Conservation (phyloP, 192 early-diverging fungal genomes). For the Linnemannia hyalina region DNA sequence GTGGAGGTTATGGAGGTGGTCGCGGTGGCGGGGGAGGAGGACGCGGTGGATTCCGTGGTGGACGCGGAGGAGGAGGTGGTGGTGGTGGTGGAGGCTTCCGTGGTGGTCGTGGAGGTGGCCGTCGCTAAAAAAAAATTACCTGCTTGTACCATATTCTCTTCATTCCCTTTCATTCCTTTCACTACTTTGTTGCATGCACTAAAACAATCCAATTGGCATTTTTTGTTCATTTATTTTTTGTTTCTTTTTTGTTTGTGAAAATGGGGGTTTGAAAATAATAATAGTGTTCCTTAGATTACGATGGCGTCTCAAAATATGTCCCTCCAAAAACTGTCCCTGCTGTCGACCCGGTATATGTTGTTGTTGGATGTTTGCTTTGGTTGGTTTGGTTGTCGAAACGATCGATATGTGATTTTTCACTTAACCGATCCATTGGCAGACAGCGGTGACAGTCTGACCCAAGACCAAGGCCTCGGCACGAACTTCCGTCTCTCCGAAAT, state of each 20-base stretch:
- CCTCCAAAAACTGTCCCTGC: neutral
- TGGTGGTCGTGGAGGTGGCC: conserved; percentile 37
- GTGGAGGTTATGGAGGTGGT: conserved; percentile 51
- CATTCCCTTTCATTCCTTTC: neutral
- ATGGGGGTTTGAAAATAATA: neutral
- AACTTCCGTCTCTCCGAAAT: conserved; percentile 54
- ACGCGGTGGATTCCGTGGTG: conserved; percentile 60
- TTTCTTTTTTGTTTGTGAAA: neutral
- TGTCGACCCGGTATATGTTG: neutral
- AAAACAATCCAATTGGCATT: conserved; percentile 1
- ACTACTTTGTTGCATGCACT: conserved; percentile 6
- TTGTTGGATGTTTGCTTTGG: neutral
- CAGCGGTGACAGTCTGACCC: conserved; percentile 58
- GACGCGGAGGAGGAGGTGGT: conserved; percentile 42
- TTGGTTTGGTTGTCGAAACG: neutral
- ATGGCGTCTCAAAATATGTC: neutral
- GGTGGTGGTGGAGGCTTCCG: conserved; percentile 31
- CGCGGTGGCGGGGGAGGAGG: conserved; percentile 58
- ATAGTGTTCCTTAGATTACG: neutral
- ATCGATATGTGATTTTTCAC: neutral
- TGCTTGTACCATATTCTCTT: neutral
- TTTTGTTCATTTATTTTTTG: neutral
- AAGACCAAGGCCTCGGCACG: conserved; percentile 52
- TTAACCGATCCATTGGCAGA: conserved; percentile 65
- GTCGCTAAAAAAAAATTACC: conserved; percentile 24